Base-by-base conservation (phyloP, 768 basidiomycete genomes). In the Pleurotus tuoliensis region DNA sequence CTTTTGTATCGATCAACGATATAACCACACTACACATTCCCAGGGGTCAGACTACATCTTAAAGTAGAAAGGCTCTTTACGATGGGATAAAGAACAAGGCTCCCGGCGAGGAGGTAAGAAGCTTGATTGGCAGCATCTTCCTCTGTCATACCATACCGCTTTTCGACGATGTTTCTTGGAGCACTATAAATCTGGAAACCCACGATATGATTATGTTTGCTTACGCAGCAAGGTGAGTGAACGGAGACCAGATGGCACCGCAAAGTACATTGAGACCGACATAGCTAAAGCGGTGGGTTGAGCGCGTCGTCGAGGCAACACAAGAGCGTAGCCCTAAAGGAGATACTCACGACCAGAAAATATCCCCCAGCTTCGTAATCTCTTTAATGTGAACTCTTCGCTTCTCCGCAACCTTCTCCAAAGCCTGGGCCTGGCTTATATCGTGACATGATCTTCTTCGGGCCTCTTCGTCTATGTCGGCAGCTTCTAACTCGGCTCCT, bases 241-340 rank as follows among this genome's bases (percentile, higher is more conserved):
- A 90, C 3, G 90, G 90, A 3, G 82, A 73, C 90, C 90, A 92
- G 37, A 90, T 82, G 58, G 82, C 74, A 15, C 90, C 90, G 58
- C 87, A 92, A 13, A 91, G 71, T 11, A 91, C 67, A 59, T 92
- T 92, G n/a, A 90, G 63, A 2, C 78, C 84, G 56, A 91, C 83
- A 66, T 91, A 91, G 13, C 87, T 88, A 60, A 4, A 5, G 11
- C 5, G 20, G 41, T 44, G 7, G 9, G 41, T n/a, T 16, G 27
- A 16, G 61, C 58, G 56, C 60, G 53, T 59, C 38, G 51, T n/a
- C n/a, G n/a, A 18, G 27, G n/a, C 27, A 27, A 22, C 24, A 25
- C 24, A 25, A 15, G 37, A 43, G 8, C 43, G 40, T 16, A 22
- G 11, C 2, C 3, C 24, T 54, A 13, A 43, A 8, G 24, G 9